A percentile compares a stretch with the other conserved stretches of the same genome.
phyloP scores from a whole-genome alignment of 2,329 filamentous ascomycete species.

The Fusarium xyrophilum region DNA sequence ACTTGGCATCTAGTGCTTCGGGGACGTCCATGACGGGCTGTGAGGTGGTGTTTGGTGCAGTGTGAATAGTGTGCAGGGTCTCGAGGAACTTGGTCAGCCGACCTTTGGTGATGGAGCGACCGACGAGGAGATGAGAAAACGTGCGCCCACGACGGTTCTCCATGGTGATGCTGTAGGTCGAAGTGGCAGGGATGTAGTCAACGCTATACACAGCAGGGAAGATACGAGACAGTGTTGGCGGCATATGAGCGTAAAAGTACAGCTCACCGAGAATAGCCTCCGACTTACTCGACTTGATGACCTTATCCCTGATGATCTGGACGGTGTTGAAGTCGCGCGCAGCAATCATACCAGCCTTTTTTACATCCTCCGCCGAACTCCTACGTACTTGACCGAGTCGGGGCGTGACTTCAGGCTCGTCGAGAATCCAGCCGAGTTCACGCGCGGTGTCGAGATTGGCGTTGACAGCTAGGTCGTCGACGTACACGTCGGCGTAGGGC shows the following conservation, averaged over 20 bases:
- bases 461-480: neutral
- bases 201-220: neutral
- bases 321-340: neutral
- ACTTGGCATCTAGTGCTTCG: neutral
- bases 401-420: neutral
- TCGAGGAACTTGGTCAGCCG: neutral
- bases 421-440: neutral
- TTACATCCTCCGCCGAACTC: neutral
- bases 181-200: neutral
- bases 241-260: neutral
- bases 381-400: neutral
- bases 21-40: neutral
- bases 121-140: neutral
- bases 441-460: neutral
- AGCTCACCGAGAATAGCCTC: neutral
- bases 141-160: neutral
- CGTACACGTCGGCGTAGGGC: neutral
- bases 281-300: neutral
- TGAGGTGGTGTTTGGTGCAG: neutral
- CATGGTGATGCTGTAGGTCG: neutral
- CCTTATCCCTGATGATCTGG: neutral
- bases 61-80: neutral
- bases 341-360: neutral
- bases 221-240: neutral
- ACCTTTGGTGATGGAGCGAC: neutral